Percentiles rank a stretch among this genome's conserved stretches.
phyloP scores from a whole-genome alignment of 169 alveolate genomes.

The Plasmodium inui region DNA sequence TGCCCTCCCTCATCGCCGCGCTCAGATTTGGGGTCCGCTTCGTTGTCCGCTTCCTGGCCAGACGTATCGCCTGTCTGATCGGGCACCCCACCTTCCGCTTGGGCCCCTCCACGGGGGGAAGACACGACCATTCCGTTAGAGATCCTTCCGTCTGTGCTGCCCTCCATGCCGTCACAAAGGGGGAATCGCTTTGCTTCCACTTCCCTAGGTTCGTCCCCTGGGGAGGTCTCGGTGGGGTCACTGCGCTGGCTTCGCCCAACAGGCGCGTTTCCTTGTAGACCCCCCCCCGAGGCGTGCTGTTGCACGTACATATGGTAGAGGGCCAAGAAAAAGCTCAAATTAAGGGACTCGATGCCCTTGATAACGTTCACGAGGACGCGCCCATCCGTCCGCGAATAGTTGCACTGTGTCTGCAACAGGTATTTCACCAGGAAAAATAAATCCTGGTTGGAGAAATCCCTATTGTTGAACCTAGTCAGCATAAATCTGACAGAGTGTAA shows the following conservation, averaged over 20 bases:
- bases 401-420: conserved; percentile 39
- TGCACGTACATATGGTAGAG: conserved; percentile 30
- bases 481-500: conserved; percentile 55
- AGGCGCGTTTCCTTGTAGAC: neutral
- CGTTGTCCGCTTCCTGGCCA: neutral
- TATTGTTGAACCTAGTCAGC: conserved; percentile 12
- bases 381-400: conserved; percentile 4
- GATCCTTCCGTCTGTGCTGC: neutral
- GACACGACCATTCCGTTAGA: neutral
- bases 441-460: conserved; percentile 27
- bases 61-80: neutral
- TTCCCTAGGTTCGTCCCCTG: neutral
- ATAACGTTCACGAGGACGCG: conserved; percentile 36
- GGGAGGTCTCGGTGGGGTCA: neutral
- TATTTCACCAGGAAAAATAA: conserved; percentile 59
- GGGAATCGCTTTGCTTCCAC: neutral
- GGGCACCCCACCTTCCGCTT: neutral
- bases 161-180: neutral
- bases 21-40: neutral
- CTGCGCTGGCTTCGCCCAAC: neutral
- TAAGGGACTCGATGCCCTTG: conserved; percentile 50
- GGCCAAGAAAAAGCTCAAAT: conserved; percentile 26
- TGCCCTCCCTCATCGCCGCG: neutral
- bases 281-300: neutral
- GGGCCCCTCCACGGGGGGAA: neutral